Evolutionary conservation across 1,284 basidiomycete species (phyloP).

Genomic region (Ceratobasidium sp.): DNA sequence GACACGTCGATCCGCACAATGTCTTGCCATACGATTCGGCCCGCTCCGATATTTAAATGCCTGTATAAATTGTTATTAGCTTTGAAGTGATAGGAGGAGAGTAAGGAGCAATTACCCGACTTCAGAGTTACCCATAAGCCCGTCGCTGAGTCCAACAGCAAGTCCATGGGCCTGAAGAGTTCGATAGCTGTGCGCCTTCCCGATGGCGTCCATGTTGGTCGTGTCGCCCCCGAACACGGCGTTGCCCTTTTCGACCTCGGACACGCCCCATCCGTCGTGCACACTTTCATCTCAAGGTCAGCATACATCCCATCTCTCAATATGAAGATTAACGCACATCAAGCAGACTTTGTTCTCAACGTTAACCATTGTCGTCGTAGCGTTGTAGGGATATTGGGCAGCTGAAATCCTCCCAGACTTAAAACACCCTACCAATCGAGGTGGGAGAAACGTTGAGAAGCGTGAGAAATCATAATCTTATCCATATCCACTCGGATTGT

Average conservation of each 20-base stretch:
- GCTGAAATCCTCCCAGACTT: conserved; percentile 10
- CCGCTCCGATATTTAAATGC: conserved; percentile 92
- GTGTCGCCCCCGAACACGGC: conserved; percentile 86
- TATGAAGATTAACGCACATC: conserved; percentile 65
- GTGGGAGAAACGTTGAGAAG: conserved; percentile 19
- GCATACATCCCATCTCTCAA: not conserved
- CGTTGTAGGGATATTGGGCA: not conserved
- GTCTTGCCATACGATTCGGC: conserved; percentile 93
- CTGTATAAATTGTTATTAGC: conserved; percentile 51
- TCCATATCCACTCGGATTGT: too few relatives aligned
- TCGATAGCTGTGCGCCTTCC: conserved; percentile 76
- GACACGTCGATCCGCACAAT: conserved; percentile 91
- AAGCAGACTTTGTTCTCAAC: conserved; percentile 90
- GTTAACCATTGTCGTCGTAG: conserved; percentile 51
- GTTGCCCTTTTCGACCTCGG: conserved; percentile 78
- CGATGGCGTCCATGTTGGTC: conserved; percentile 87
- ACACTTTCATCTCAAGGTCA: conserved; percentile 63
- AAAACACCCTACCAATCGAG: conserved; percentile 6
- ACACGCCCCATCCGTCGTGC: conserved; percentile 93
- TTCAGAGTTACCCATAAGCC: conserved; percentile 95
- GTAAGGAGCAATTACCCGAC: conserved; percentile 70
- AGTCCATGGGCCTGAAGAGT: conserved; percentile 84
- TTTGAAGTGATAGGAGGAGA: not conserved
- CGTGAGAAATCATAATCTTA: conserved; percentile 29
- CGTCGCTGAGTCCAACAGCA: conserved; percentile 88